Base-by-base conservation (phyloP, 148 eudicot species). In the Vaccinium darrowii region DNA sequence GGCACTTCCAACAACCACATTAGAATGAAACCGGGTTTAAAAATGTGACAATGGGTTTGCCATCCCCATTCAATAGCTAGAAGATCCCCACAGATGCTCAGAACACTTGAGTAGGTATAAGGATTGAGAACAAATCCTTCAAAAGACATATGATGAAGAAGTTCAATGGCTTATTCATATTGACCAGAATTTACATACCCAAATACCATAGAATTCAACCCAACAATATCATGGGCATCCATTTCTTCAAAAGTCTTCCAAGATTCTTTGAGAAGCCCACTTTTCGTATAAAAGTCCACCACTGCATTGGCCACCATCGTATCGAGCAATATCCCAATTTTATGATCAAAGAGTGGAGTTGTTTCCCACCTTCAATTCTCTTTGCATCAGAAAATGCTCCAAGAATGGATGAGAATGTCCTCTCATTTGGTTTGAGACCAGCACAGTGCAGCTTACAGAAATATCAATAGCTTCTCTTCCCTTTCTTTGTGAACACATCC, bases 31-130 rank as follows among this genome's bases (percentile, higher is more conserved):
- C 53, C 89, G 8, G 86, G 86, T 83, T 90, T 90, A 30, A 90
- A n/a, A 58, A 88, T 43, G 79, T 85, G 36, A 56, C 88, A 88
- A 84, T 90, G 92, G 69, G 88, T 85, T 83, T 90, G 89, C 79
- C 86, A 87, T n/a, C 92, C 92, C 92, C 92, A 87, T 30, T 90
- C 90, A 39, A 84, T 43, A 79, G 87, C 88, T 5, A 90, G 90
- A 30, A 90, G 85, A 81, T 90, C 89, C 33, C 90, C 92, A 74
- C 92, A 88, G 19, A 88, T 83, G 88, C 86, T 85, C 58, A 90
- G 87, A 83, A 90, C 47, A 58, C 86, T 83, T 6, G 92, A 90
- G 79, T 86, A 88, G 8, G 92, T 86, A 88, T 83, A 90, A 18
- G 85, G 49, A 81, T 84, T 87, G 27, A 80, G 89, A 0, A 69